Percentiles rank a stretch among this genome's conserved stretches.
phyloP scores from a whole-genome alignment of 202 grass and related monocot species.

The Musa balbisiana region DNA sequence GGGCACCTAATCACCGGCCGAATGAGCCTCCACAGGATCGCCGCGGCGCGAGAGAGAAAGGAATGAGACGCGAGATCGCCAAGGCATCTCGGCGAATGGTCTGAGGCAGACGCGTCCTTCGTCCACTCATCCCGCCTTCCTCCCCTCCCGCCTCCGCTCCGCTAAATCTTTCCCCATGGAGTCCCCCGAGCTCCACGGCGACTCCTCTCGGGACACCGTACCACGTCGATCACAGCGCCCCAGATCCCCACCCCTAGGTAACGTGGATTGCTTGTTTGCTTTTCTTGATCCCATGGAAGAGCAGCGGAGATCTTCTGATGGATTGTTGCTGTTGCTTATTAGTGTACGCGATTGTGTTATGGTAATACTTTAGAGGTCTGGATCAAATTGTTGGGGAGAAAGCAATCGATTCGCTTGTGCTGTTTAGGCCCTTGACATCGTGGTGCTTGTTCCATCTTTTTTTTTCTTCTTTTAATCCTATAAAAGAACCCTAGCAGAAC shows the following conservation, averaged over 20 bases:
- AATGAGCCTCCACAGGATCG: too few species aligned
- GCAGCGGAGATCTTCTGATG: neutral
- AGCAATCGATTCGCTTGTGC: neutral
- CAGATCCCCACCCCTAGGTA: neutral
- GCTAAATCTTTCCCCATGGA: neutral
- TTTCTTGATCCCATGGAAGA: neutral
- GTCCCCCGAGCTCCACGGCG: conserved; percentile 3
- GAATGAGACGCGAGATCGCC: too few species aligned
- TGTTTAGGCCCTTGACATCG: neutral
- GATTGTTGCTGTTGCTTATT: neutral
- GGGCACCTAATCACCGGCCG: too few species aligned
- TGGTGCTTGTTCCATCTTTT: neutral
- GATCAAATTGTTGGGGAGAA: neutral
- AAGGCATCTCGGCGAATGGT: too few species aligned
- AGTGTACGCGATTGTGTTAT: too few species aligned
- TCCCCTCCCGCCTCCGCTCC: too few species aligned
- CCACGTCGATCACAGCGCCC: neutral
- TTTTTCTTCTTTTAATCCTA: neutral
- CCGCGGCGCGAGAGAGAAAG: too few species aligned
- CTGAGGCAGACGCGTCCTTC: neutral
- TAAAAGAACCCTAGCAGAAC: neutral
- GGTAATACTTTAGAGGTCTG: neutral
- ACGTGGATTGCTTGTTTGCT: neutral
- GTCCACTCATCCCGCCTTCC: neutral
- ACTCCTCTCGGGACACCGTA: neutral